Evolutionary conservation across 345 rosid species (phyloP).

Genomic region (Lepidium africanum): DNA sequence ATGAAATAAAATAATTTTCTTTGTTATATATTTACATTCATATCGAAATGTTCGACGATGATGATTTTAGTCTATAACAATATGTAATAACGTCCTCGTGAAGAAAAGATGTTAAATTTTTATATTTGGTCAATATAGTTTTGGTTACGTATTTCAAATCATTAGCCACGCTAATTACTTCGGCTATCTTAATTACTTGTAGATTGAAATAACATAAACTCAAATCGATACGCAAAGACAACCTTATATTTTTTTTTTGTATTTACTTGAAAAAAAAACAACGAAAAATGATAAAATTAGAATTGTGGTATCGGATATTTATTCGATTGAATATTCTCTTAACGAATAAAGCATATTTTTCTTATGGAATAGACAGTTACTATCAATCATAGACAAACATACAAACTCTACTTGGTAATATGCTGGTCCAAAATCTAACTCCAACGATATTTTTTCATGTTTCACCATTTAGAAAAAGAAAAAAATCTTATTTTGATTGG

Average conservation of each 20-base stretch:
- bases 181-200: slow-evolving; percentile 7
- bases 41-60: neutral
- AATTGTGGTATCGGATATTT: neutral
- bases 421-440: too few relatives aligned
- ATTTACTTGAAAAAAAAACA: neutral
- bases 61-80: neutral
- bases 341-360: neutral
- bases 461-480: too few relatives aligned
- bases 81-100: neutral
- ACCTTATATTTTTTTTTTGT: neutral
- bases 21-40: neutral
- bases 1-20: too few relatives aligned
- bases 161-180: slow-evolving; percentile 5
- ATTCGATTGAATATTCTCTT: slow-evolving; percentile 26
- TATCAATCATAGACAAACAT: neutral
- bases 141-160: slow-evolving; percentile 6
- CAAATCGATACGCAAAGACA: slow-evolving; percentile 14
- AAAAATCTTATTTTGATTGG: too few relatives aligned
- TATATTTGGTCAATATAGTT: neutral
- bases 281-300: neutral
- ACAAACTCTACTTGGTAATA: neutral
- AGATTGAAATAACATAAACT: neutral
- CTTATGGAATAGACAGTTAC: neutral
- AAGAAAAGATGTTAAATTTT: neutral
- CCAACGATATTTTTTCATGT: too few relatives aligned